phyloP scores from a whole-genome alignment of 108 stramenopile genomes.

The Chaetoceros muelleri region DNA sequence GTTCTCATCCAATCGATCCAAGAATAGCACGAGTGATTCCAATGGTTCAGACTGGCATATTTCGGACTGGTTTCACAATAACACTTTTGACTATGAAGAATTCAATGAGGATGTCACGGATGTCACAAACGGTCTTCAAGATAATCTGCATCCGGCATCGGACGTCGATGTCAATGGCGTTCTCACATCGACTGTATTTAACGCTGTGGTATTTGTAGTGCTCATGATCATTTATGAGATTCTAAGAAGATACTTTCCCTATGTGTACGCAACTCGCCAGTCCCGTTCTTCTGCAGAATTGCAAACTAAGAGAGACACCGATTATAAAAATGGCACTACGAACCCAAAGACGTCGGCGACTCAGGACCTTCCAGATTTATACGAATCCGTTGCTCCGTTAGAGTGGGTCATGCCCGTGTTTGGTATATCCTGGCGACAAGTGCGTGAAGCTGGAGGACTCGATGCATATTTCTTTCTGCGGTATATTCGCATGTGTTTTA shows the following conservation, averaged over 20 bases:
- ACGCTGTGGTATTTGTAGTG: constrained; percentile 49
- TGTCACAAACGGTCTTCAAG: background rate
- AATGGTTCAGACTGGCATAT: background rate
- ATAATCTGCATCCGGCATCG: constrained; percentile 9
- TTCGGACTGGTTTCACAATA: background rate
- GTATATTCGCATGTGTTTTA: constrained; percentile 78
- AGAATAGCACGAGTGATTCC: no score
- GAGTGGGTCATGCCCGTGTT: constrained; percentile 64
- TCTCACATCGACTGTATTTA: constrained; percentile 49
- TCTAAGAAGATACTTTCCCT: constrained; percentile 50
- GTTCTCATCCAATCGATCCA: no score
- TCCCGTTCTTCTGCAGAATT: constrained; percentile 23
- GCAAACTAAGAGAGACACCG: constrained; percentile 6
- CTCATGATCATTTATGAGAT: constrained; percentile 61
- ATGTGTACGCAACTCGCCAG: constrained; percentile 45
- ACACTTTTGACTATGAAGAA: background rate
- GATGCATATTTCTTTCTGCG: constrained; percentile 89
- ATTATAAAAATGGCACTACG: background rate
- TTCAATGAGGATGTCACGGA: background rate
- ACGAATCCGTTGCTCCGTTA: constrained; percentile 23
- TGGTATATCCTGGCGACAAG: constrained; percentile 53
- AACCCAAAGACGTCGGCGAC: constrained; percentile 2
- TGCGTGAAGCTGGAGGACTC: constrained; percentile 62
- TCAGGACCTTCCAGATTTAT: constrained; percentile 3
- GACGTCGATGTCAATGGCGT: constrained; percentile 77